These are phyloP conservation scores for Vigna unguiculata DNA, from an alignment of 306 rosid genomes.

Conservation along the genomic window DNA sequence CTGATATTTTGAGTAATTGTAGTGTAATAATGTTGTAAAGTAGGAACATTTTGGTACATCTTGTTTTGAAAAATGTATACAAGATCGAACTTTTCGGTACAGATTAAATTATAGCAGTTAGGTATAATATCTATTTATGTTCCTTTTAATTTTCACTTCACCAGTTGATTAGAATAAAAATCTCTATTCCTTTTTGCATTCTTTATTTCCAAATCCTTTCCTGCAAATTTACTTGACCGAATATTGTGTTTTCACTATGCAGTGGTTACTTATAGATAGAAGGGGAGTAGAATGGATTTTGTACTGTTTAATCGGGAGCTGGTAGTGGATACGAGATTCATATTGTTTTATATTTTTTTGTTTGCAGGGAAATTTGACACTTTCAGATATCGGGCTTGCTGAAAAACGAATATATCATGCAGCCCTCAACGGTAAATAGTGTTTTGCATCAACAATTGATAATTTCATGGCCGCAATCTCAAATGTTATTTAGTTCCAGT, in stretches of 20 bases:
- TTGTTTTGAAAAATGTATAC: not conserved
- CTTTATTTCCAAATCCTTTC: constrained; percentile 4
- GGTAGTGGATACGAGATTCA: constrained; percentile 5
- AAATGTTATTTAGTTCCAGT: constrained; percentile 53
- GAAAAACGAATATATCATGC: constrained; percentile 91
- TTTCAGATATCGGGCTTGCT: constrained; percentile 78
- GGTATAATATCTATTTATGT: not conserved
- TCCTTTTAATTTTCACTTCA: constrained; percentile 7
- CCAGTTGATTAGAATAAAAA: not conserved
- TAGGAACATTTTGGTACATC: not conserved
- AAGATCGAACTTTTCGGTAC: not conserved
- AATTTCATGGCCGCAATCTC: constrained; percentile 61
- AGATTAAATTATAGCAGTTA: constrained; percentile 6
- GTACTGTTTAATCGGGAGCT: not conserved
- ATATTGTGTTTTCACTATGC: not conserved
- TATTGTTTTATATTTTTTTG: constrained; percentile 27
- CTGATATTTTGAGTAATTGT: not conserved
- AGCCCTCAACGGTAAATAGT: constrained; percentile 88
- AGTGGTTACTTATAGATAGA: not conserved
- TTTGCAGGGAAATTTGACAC: constrained; percentile 78
- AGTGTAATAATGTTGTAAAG: constrained; percentile 11
- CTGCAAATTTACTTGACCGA: not conserved
- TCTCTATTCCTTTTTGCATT: constrained; percentile 8
- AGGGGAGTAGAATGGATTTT: not conserved
- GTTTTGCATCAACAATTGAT: constrained; percentile 83